These are phyloP conservation scores for Helicocarpus griseus DNA, from an alignment of 2,329 filamentous ascomycete genomes.

Conservation along the genomic window DNA sequence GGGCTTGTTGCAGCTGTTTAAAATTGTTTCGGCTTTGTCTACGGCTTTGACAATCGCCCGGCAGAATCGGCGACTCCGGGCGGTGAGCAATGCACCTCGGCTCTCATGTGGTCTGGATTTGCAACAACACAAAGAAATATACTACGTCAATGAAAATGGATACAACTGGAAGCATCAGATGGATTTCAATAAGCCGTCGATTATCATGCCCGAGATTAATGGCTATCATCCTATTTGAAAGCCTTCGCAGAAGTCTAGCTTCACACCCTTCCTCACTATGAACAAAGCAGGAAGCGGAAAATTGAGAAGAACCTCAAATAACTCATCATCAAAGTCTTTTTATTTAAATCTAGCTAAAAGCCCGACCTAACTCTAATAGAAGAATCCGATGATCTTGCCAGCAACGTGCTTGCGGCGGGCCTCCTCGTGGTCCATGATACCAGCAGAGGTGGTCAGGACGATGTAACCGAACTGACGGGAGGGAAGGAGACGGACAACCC, in stretches of 20 bases:
- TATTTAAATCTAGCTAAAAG: not conserved
- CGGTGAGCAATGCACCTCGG: constrained; percentile 9
- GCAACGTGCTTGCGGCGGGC: constrained; percentile 97
- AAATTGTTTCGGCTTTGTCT: not conserved
- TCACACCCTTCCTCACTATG: not conserved
- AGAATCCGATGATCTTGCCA: constrained; percentile 99
- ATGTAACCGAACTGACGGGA: constrained; percentile 99
- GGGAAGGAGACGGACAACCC: constrained; percentile 97
- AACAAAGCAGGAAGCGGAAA: too few species aligned
- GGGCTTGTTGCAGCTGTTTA: not conserved
- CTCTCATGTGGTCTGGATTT: not conserved
- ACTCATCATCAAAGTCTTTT: constrained; percentile 5
- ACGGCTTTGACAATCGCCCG: not conserved
- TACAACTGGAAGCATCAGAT: not conserved
- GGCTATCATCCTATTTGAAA: not conserved
- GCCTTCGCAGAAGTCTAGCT: not conserved
- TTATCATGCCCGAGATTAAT: not conserved
- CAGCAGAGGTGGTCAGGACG: constrained; percentile 96
- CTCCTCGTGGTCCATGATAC: constrained; percentile 99
- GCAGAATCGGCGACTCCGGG: constrained; percentile 3
- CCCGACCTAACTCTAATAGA: constrained; percentile 60
- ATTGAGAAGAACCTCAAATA: not conserved
- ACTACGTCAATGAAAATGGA: not conserved
- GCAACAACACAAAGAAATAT: not conserved
- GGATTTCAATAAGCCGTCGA: not conserved